phyloP scores from a whole-genome alignment of 129 eudicot genomes.

The Chrysanthemum makinoi region DNA sequence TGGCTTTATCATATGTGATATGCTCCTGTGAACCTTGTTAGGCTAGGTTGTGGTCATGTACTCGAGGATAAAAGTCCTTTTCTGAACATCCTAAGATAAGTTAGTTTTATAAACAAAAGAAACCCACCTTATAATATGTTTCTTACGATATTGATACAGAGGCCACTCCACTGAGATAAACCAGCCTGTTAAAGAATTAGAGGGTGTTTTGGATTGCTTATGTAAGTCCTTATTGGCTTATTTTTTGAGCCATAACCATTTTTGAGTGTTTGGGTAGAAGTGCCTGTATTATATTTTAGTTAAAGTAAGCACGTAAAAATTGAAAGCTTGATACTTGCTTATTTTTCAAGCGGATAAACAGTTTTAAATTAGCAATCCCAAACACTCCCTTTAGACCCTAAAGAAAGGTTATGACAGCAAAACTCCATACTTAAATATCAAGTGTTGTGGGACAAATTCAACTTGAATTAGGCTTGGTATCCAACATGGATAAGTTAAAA shows the following conservation, averaged over 20 bases:
- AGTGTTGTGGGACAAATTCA: not conserved
- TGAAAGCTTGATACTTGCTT: no score
- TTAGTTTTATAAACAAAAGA: no score
- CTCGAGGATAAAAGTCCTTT: no score
- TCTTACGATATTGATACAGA: not conserved
- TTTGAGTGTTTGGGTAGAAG: not conserved
- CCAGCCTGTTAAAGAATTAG: not conserved
- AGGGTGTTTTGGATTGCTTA: not conserved
- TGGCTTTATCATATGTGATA: no score
- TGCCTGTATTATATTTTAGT: no score
- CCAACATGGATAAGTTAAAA: not conserved
- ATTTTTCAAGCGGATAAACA: not conserved
- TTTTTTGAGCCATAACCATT: no score
- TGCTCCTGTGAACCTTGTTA: no score
- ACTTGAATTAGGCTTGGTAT: not conserved
- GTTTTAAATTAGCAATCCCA: not conserved
- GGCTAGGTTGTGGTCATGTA: no score
- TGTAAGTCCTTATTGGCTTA: no score
- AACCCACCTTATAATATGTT: not conserved
- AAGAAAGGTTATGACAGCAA: not conserved
- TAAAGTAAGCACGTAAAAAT: no score
- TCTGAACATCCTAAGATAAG: no score
- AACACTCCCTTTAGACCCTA: not conserved
- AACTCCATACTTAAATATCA: not conserved
- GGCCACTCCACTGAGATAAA: not conserved